Base-by-base conservation (phyloP, 139 green algal species). In the Chlorella ohadii region DNA sequence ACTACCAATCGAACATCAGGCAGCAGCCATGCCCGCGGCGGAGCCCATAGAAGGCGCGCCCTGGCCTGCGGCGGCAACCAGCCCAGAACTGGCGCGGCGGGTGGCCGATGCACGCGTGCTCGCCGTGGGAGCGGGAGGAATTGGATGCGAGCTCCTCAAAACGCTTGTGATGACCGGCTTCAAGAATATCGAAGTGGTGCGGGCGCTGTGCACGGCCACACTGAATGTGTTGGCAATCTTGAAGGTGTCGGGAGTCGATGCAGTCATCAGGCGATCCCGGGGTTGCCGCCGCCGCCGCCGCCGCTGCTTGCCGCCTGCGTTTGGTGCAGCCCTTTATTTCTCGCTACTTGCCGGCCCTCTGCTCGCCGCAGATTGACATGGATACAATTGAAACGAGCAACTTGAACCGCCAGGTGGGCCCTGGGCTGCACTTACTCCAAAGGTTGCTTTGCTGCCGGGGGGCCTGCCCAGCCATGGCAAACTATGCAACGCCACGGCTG, bases 351-450 rank as follows among this genome's bases (percentile, higher is more conserved):
- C 16, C 25, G 12, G 23, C 27, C 7, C 39, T 13, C 11, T 51
- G 44, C 0, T 57, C n/a, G n/a, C n/a, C n/a, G 33, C 88, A 99
- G 96, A 96, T 99, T 38, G 97, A 99, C 89, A 85, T 99, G 84
- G 97, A 99, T 92, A 99, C 97, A 1, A 99, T 99, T 36, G 97
- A 99, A 70, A 96, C 95, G 17, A 97, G 91, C 87, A 99, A 99
- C 87, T 90, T 99, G 17, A 99, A 99, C 89, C 88, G 97, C 5
- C 70, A 59, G 51, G 51, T 59, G 51, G 51, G 15, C 51, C 51
- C 9, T 22, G 15, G 51, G 15, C 22, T 67, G 23, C 57, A 3
- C 57, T 64, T 9, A 9, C 57, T 64, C 57, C 16, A 4, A 28
- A 25, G 3, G 4, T 13, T 28, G 20, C 57, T 64, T 13, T n/a